These are phyloP conservation scores for Paramecium octaurelia DNA, from an alignment of 73 alveolate species.

Conservation along the genomic window DNA sequence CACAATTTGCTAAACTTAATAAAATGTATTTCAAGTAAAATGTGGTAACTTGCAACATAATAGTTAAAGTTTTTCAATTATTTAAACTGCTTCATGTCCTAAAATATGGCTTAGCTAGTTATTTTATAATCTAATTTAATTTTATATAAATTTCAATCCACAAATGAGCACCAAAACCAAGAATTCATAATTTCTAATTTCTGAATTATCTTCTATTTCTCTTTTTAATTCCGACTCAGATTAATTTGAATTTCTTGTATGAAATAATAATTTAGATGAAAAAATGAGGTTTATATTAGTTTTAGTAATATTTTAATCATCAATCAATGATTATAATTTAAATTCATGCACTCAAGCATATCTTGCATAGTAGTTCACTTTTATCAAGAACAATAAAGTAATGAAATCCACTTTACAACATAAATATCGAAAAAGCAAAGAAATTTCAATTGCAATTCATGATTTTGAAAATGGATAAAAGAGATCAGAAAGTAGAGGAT, in stretches of 20 bases:
- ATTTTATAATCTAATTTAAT: neutral
- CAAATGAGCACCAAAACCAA: neutral
- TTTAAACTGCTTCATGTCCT: neutral
- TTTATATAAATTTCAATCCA: neutral
- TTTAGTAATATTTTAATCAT: neutral
- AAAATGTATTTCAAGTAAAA: neutral
- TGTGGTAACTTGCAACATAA: neutral
- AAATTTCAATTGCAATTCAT: too few relatives aligned
- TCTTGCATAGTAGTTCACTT: too few relatives aligned
- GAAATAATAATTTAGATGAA: neutral
- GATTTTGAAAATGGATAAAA: too few relatives aligned
- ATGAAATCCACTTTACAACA: too few relatives aligned
- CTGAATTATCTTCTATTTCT: too few relatives aligned
- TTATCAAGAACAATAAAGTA: too few relatives aligned
- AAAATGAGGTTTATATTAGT: neutral
- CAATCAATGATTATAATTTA: too few relatives aligned
- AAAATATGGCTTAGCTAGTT: neutral
- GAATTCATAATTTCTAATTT: too few relatives aligned
- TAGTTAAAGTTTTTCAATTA: neutral
- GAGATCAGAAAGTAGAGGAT: too few relatives aligned
- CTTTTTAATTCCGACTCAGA: neutral
- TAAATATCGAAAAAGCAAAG: too few relatives aligned
- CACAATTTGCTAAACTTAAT: neutral
- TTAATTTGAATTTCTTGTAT: neutral
- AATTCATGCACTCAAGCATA: too few relatives aligned